Base-by-base conservation (phyloP, 1,284 basidiomycete species). In the Clitocybe nebularis region DNA sequence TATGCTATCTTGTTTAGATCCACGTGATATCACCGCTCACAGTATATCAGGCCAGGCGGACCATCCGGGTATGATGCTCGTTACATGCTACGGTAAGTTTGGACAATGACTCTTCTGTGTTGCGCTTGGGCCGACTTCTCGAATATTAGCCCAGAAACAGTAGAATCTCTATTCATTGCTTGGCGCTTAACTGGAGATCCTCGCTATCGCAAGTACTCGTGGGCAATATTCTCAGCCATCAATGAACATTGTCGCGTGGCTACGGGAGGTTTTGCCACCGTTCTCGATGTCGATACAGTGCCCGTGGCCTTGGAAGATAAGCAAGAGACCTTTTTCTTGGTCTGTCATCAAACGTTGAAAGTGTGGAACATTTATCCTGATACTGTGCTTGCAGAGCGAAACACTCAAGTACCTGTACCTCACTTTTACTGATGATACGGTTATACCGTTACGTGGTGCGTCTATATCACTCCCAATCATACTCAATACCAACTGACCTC, bases 311-410 rank as follows among this genome's bases (percentile, higher is more conserved):
- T 77, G 48, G 81, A 91, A 44, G 92, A 98, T 61, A 86, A 88
- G 62, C 96, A 97, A 93, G 95, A 98, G 68, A 96, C 94, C 7
- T 97, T 95, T 69, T 79, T 92, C 66, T 72, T 95, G 73, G 89
- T 89, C 48, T 39, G 81, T 66, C 14, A 16, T 6, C 35, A n/a
- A n/a, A n/a, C n/a, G n/a, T n/a, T n/a, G n/a, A n/a, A n/a, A n/a
- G n/a, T n/a, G n/a, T n/a, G n/a, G n/a, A n/a, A n/a, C n/a, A n/a
- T n/a, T n/a, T n/a, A n/a, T n/a, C n/a, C n/a, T 33, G 11, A 24
- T 33, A 8, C 33, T 23, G 44, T 33, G 41, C 44, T 22, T 17
- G 47, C 58, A 86, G 81, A 86, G 85, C 55, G 93, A 97, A 66
- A 97, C 93, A 4, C 67, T 98, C 44, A 98, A 99, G 64, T 99